These are phyloP conservation scores for Lentinula sp. DNA, from an alignment of 768 basidiomycete genomes.

Conservation along the genomic window DNA sequence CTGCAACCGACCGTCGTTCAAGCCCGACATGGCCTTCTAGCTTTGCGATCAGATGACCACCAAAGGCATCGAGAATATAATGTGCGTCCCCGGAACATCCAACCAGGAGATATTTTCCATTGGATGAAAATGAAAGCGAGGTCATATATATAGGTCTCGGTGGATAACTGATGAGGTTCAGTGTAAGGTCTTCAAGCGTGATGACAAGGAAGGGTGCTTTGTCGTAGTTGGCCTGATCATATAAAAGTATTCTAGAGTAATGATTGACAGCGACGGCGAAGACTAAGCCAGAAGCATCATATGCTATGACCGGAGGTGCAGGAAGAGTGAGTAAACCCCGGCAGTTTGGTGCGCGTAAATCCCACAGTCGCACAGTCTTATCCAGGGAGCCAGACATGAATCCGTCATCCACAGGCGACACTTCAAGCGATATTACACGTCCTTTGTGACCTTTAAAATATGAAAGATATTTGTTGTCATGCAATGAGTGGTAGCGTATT, in stretches of 20 bases:
- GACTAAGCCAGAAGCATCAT: conserved; percentile 76
- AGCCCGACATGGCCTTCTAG: conserved; percentile 82
- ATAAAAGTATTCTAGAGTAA: conserved; percentile 77
- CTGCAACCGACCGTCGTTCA: conserved; percentile 56
- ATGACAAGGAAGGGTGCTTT: conserved; percentile 88
- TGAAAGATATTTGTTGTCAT: conserved; percentile 93
- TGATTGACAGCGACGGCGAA: conserved; percentile 85
- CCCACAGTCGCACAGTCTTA: conserved; percentile 95
- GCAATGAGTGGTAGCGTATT: conserved; percentile 88
- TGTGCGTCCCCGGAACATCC: conserved; percentile 92
- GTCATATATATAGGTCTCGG: conserved; percentile 89
- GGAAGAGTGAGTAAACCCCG: conserved; percentile 76
- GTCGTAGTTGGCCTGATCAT: conserved; percentile 83
- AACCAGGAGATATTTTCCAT: conserved; percentile 85
- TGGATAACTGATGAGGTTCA: conserved; percentile 72
- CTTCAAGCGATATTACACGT: conserved; percentile 83
- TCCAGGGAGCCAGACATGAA: conserved; percentile 95
- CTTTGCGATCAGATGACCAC: conserved; percentile 77
- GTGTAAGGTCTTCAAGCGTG: conserved; percentile 74
- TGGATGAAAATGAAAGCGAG: conserved; percentile 82
- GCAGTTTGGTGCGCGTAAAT: conserved; percentile 74
- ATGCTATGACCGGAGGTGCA: conserved; percentile 72
- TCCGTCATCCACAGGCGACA: conserved; percentile 89
- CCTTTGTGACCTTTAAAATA: conserved; percentile 96
- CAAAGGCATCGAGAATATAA: conserved; percentile 89